Evolutionary conservation across 352 stramenopile species (phyloP), one percentile per base, ranked within the genome.

Genomic region (Phytopythium cucurbitacearum): DNA sequence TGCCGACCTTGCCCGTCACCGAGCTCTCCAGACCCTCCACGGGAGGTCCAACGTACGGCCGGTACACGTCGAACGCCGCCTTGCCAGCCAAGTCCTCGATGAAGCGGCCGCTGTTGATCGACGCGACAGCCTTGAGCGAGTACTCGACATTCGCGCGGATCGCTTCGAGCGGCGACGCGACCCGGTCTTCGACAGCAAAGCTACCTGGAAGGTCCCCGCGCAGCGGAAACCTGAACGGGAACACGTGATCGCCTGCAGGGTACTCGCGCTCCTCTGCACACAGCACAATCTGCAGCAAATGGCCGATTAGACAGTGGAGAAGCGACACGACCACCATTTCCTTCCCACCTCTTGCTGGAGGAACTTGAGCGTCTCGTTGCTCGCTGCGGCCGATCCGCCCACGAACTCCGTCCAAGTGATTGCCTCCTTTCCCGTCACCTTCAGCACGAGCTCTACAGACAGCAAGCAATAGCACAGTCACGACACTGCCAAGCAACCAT

Each of bases 201-300:
- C 38, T 67, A 16, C 21, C 55, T 9, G 63, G 59, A 3, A 64
- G 48, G 13, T 50, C 57, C 2, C 50, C 32, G 9, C 42, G 43
- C 1, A 71, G 54, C 44, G 52, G 60, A 38, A 62, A 62, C 21
- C 33, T 21, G 37, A 71, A 68, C 13, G 40, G 59, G 39, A 68
- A 68, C 7, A 48, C 47, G 42, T 68, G 55, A 21, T 68, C 64
- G 12, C 81, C 81, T 2, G 76, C 71, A 16, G 73, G 58, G n/a
- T 71, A 82, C 8, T 69, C 65, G 43, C 82, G 70, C 7, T 76
- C 72, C 9, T 82, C 51, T 3, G 70, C 51, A 7, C 53, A 78
- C 1, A 73, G 56, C 10, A 85, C 56, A 44, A 87, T 67, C 67
- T 85, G 21, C 9, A 35, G 39, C 36, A 52, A 12, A n/a, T 16